Percentiles rank a stretch among this genome's conserved stretches.
Evolutionary conservation across 2,329 filamentous ascomycete species (phyloP).

Genomic region (Hymenoscyphus albidus): DNA sequence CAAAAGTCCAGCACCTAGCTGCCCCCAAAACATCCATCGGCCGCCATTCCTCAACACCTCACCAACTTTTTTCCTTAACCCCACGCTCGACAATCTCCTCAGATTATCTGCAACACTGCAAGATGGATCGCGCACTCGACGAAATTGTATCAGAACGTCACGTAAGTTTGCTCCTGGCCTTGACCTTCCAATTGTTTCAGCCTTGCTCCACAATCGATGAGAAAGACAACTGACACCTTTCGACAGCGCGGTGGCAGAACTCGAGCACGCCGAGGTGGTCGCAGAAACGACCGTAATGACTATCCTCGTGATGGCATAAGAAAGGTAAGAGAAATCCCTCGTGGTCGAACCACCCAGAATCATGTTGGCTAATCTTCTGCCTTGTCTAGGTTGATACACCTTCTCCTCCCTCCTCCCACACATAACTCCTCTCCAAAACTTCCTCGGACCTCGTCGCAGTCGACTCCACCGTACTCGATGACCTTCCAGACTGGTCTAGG

Average conservation of each 20-base stretch:
- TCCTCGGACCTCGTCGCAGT: constrained; percentile 35
- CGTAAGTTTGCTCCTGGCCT: constrained; percentile 38
- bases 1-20: background rate
- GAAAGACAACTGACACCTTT: constrained; percentile 17
- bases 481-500: constrained; percentile 34
- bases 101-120: constrained; percentile 5
- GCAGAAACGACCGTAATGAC: constrained; percentile 37
- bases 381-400: constrained; percentile 35
- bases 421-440: constrained; percentile 32
- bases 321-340: constrained; percentile 61
- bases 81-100: background rate
- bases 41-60: constrained; percentile 5
- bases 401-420: constrained; percentile 35
- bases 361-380: constrained; percentile 12
- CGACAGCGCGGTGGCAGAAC: constrained; percentile 30
- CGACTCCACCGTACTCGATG: constrained; percentile 30
- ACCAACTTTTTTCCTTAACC: background rate
- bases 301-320: constrained; percentile 80
- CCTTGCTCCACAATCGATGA: constrained; percentile 23
- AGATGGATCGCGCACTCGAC: constrained; percentile 62
- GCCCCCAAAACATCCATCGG: background rate
- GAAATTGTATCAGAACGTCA: constrained; percentile 60
- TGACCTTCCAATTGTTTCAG: constrained; percentile 19
- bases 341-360: background rate
- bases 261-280: constrained; percentile 33